Percentiles rank a stretch among this genome's conserved stretches.
These are phyloP conservation scores for Termitomyces eurrhizus DNA, from an alignment of 768 basidiomycete genomes.

Conservation along the genomic window DNA sequence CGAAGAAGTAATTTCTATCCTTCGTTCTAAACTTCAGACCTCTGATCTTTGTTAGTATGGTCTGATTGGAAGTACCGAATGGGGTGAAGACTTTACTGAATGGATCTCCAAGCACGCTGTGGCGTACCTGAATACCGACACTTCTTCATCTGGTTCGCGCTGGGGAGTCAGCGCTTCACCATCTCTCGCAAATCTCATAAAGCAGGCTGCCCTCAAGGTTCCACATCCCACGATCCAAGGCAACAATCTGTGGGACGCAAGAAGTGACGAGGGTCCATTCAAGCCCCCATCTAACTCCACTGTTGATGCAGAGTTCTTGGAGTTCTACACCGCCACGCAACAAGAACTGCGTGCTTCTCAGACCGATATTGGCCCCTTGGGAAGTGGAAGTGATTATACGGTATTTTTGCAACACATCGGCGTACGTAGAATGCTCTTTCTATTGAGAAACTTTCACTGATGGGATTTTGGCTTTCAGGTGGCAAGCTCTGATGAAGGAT, in stretches of 20 bases:
- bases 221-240: slow-evolving; percentile 66
- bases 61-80: slow-evolving; percentile 85
- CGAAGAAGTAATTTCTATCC: slow-evolving; percentile 50
- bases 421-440: slow-evolving; percentile 21
- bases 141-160: slow-evolving; percentile 57
- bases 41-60: slow-evolving; percentile 39
- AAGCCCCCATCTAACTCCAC: slow-evolving; percentile 20
- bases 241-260: slow-evolving; percentile 79
- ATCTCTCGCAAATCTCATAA: slow-evolving; percentile 76
- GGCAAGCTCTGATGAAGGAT: slow-evolving; percentile 42
- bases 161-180: slow-evolving; percentile 67
- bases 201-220: slow-evolving; percentile 61
- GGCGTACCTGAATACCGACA: slow-evolving; percentile 83
- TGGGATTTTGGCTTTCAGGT: slow-evolving; percentile 23
- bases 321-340: slow-evolving; percentile 34
- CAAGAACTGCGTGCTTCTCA: slow-evolving; percentile 26
- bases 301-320: slow-evolving; percentile 40
- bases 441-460: background rate
- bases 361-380: slow-evolving; percentile 57
- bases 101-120: slow-evolving; percentile 82
- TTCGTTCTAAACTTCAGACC: background rate
- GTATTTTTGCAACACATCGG: slow-evolving; percentile 80
- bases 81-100: slow-evolving; percentile 85
- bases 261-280: slow-evolving; percentile 54
- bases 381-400: slow-evolving; percentile 89